Evolutionary conservation across 108 stramenopile species (phyloP).

Genomic region (Nannochloropsis oceanica): DNA sequence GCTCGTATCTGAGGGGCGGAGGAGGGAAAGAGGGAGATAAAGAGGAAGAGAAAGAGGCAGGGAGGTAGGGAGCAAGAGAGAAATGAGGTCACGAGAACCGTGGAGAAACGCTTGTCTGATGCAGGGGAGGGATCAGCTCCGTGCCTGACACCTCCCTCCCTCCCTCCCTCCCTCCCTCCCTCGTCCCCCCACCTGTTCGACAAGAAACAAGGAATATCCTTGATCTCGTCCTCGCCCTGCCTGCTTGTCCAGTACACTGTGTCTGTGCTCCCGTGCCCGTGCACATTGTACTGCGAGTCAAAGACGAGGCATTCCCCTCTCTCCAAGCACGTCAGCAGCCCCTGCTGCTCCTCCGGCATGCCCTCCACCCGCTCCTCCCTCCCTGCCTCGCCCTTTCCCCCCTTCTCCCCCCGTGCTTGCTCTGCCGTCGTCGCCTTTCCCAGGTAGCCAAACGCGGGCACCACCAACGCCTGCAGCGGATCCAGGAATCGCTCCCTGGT

Average conservation of each 20-base stretch:
- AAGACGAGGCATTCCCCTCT: background rate
- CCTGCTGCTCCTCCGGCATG: background rate
- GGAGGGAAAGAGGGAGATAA: no score
- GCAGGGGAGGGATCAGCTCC: no score
- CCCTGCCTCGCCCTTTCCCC: background rate
- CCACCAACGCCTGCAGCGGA: background rate
- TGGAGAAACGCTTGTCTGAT: background rate
- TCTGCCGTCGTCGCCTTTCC: background rate
- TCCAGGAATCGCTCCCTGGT: background rate
- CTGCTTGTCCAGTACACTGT: background rate
- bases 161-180: background rate
- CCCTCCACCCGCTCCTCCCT: background rate
- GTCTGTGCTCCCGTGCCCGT: background rate
- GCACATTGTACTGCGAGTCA: background rate
- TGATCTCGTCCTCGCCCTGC: background rate
- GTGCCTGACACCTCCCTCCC: no score
- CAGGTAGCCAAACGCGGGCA: background rate
- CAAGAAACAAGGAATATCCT: background rate
- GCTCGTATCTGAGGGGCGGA: slow-evolving; percentile 21
- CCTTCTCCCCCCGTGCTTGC: slow-evolving; percentile 7
- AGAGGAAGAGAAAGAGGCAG: no score
- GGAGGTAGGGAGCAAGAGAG: background rate
- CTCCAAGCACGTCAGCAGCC: background rate
- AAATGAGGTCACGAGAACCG: slow-evolving; percentile 6
- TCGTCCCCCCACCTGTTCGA: background rate